Base-by-base conservation (phyloP, 2,329 filamentous ascomycete species). In the Didymella pinodella region DNA sequence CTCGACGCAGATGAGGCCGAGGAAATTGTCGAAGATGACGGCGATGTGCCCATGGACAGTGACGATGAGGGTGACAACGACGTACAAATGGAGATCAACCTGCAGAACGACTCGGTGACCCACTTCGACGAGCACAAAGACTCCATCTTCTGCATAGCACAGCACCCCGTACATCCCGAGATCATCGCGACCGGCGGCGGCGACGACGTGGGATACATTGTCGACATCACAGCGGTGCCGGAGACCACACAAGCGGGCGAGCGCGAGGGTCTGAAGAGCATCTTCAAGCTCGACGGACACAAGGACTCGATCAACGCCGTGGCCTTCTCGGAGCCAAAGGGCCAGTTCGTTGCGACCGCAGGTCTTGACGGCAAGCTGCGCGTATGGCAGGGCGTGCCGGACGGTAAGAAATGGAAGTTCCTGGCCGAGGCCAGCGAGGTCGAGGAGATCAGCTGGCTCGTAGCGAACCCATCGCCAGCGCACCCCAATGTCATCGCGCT, bases 61-160 rank as follows among this genome's bases (percentile, higher is more conserved):
- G 87, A 88, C 53, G 89, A 91, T 29, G 84, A 83, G 45, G 83
- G 83, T 44, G 84, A 79, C 28, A 63, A 85, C 51, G 80, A 88
- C 67, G 73, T 82, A 57, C 66, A 75, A 7, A 81, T 89, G 75
- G 92, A 95, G 76, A 87, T 97, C 41, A 80, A 86, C 41, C 84
- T 98, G 7, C 87, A 95, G 63, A 99, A 98, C 83, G 94, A 99
- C 83, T 96, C 92, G 65, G 84, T 89, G 66, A 94, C 92, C 60
- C 94, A 96, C 82, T 97, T 98, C 74, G 95, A 98, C 81, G 79
- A 81, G 34, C 92, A 97, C 81, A 90, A 88, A 68, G 93, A 97
- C 84, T 93, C 90, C 61, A 90, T 99, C 72, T 99, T 97, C 82
- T 88, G 91, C 79, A 95, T 99, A 75, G 92, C 94, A 18, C 92